Evolutionary conservation across 1,139 yeast genomes (phyloP), one percentile per base, ranked within the genome.

Genomic region (Blastobotrys ciferrii): DNA sequence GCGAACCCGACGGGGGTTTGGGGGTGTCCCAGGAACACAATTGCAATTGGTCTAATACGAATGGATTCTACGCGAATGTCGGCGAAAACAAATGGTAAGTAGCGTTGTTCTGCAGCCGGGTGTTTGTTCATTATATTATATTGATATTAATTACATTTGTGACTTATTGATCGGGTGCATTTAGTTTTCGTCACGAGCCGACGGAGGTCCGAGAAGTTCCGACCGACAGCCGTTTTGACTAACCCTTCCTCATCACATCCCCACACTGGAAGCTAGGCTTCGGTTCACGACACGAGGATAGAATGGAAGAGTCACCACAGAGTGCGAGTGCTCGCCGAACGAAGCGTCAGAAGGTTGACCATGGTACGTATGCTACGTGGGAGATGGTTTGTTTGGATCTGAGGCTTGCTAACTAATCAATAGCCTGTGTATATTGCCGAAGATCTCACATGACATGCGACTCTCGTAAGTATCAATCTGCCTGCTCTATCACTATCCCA

Each of bases 371-470:
- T 2, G 35, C 18, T 23, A 20, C n/a, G 11, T 17, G n/a, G 6
- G 13, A 37, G 4, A 7, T 28, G 12, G 12, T 12, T 7, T 7
- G 12, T 7, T 28, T 7, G 31, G 31, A 12, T 12, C 3, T 11
- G 20, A 17, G 5, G 7, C 25, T 14, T n/a, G 30, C 30, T 18
- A 13, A 19, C 11, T 11, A 7, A n/a, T 30, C 23, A 43, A 12
- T 15, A 48, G 96, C 98, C 0, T 91, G 98, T 70, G 87, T 91
- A 2, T 91, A 87, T 63, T 91, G 98, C 63, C 77, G 97, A 43
- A 73, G 98, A 43, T 87, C 96, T 1, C 98, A 91, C 65, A 88
- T 91, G 94, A 87, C 89, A 30, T 91, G 98, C 68, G 96, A 89
- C 47, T 56, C 59, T 40, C 42, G 51, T 48, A 45, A 28, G 51